Percentiles rank a stretch among this genome's conserved stretches.
Evolutionary conservation across 495 filamentous ascomycete genomes (phyloP).

Genomic region (Aspergillus leporis): DNA sequence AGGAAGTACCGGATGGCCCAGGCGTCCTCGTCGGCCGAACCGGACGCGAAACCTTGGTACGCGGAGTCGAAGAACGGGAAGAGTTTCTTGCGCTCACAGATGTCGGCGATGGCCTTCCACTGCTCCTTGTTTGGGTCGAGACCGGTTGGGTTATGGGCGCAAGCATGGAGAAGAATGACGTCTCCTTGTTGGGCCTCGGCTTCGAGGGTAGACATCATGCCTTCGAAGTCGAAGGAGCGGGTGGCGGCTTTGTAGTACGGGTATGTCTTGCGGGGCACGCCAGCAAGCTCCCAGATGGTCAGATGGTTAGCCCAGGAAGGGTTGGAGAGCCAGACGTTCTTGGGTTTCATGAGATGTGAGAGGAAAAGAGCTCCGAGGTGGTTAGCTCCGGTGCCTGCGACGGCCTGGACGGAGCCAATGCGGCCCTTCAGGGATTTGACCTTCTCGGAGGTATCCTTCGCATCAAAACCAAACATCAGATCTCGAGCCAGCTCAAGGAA

Average conservation of each 20-base stretch:
- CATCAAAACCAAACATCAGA: conserved; percentile 49
- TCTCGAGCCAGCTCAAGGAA: conserved; percentile 47
- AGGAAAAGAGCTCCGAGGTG: conserved; percentile 89
- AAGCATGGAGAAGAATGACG: conserved; percentile 52
- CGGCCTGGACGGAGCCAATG: conserved; percentile 62
- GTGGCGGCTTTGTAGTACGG: conserved; percentile 50
- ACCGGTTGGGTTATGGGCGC: conserved; percentile 58
- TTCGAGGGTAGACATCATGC: conserved; percentile 49
- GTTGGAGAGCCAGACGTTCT: conserved; percentile 48
- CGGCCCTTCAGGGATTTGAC: conserved; percentile 33
- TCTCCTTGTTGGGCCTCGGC: conserved; percentile 42
- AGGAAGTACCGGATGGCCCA: conserved; percentile 57
- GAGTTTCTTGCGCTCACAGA: conserved; percentile 51
- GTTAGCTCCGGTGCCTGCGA: conserved; percentile 90
- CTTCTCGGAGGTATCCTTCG: conserved; percentile 26
- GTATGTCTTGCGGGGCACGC: conserved; percentile 46
- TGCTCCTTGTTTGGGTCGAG: conserved; percentile 54
- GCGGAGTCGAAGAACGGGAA: conserved; percentile 60
- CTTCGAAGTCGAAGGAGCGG: conserved; percentile 47
- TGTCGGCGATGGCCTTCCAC: conserved; percentile 52
- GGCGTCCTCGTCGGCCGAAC: conserved; percentile 51
- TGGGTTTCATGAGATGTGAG: conserved; percentile 49
- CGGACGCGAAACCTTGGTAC: conserved; percentile 60
- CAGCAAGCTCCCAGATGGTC: conserved; percentile 48
- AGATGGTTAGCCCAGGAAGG: conserved; percentile 54